Evolutionary conservation across 441 rosid species (phyloP).

Genomic region (Arabidopsis hybrid): DNA sequence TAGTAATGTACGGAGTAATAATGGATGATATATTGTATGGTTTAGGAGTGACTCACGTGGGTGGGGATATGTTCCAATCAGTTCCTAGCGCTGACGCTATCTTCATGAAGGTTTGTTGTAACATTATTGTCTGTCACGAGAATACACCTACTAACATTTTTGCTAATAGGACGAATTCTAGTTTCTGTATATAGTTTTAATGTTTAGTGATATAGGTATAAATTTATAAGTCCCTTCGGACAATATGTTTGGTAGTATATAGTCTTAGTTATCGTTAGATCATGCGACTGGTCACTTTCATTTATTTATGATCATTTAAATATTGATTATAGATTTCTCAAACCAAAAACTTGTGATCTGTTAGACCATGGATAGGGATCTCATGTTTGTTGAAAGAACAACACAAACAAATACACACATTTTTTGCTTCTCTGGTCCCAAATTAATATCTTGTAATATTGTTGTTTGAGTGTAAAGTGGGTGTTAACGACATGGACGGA

Average conservation of each 20-base stretch:
- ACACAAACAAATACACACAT: background rate
- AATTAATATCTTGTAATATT: background rate
- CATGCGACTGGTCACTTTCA: background rate
- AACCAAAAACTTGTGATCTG: background rate
- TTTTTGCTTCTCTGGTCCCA: background rate
- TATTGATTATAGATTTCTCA: background rate
- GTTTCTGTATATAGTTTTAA: background rate
- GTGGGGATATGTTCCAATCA: slow-evolving; percentile 73
- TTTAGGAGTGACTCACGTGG: slow-evolving; percentile 64
- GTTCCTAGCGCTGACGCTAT: slow-evolving; percentile 63
- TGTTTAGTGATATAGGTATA: background rate
- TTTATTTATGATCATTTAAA: background rate
- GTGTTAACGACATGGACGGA: slow-evolving; percentile 80
- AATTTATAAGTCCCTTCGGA: background rate
- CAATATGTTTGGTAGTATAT: background rate
- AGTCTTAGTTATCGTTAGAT: background rate
- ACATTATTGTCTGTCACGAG: slow-evolving; percentile 28
- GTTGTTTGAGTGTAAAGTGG: slow-evolving; percentile 62
- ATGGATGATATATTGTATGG: background rate
- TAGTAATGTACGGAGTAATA: background rate
- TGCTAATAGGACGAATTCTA: background rate
- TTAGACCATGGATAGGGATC: no score
- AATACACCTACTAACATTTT: background rate
- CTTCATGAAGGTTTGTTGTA: slow-evolving; percentile 60
- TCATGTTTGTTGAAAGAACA: background rate